Base-by-base conservation (phyloP, 129 eudicot genomes). In the Helianthus annuus region DNA sequence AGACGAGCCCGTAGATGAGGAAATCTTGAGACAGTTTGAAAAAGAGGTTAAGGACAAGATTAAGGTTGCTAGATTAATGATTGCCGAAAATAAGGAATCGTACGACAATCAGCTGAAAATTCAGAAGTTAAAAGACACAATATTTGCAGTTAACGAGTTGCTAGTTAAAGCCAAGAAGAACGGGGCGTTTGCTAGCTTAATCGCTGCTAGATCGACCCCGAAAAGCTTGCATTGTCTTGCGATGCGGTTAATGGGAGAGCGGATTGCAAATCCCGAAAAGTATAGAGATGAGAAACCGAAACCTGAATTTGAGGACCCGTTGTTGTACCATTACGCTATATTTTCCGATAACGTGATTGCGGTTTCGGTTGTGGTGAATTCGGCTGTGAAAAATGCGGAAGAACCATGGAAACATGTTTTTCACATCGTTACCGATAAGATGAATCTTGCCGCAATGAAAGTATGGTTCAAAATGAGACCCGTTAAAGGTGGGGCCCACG, bases 391-490 rank as follows among this genome's bases (percentile, higher is more conserved):
- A 12, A 60, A 60, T 19, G 19, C 66, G 0, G 44, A 29, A 60
- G 66, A 60, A 4, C 66, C 66, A 12, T 60, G 44, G 66, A 60
- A 60, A 60, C 66, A 60, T 32, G 66, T 60, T 32, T 60, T 60
- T 32, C 66, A 60, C 45, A 32, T 60, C 32, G 66, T 60, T 60
- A 60, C 66, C 5, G 66, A 60, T 60, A 60, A 60, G 3, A 60
- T 60, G 66, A 60, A 60, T 60, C 66, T 60, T 60, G 66, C 66
- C 24, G 66, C 66, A 60, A 60, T 60, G 66, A 60, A 60, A 60
- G 66, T 60, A 60, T 60, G 66, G 66, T 60, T 60, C 22, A 60
- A 32, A 60, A 60, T 60, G 45, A 60, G 66, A 19, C 66, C 66
- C 6, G 66, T 60, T 16, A 40, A 13, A 34, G 66, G 66, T 13